These are phyloP conservation scores for Lasiodiplodia sp. DNA, from an alignment of 2,329 filamentous ascomycete species.

Conservation along the genomic window DNA sequence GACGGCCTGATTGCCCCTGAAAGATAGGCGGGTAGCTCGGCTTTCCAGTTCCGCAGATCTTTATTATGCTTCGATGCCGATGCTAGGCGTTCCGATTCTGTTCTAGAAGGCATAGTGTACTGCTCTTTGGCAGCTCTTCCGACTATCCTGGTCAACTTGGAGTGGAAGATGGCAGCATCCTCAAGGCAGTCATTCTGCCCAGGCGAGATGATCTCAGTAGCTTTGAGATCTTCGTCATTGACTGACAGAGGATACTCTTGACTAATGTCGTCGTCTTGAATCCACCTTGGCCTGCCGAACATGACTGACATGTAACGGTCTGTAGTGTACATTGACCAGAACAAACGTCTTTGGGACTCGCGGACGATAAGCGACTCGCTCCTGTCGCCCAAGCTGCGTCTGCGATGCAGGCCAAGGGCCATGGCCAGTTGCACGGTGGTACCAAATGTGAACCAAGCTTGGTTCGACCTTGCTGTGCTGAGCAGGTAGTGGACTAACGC, in stretches of 20 bases:
- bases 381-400: slow-evolving; percentile 1
- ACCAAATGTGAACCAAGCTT: slow-evolving; percentile 68
- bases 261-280: slow-evolving; percentile 70
- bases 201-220: slow-evolving; percentile 41
- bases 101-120: slow-evolving; percentile 37
- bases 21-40: slow-evolving; percentile 52
- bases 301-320: slow-evolving; percentile 71
- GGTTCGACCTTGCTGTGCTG: slow-evolving; percentile 65
- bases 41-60: slow-evolving; percentile 45
- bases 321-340: slow-evolving; percentile 69
- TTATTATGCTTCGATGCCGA: slow-evolving; percentile 49
- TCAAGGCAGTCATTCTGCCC: slow-evolving; percentile 57
- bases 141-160: slow-evolving; percentile 42
- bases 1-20: slow-evolving; percentile 52
- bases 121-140: slow-evolving; percentile 33
- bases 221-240: slow-evolving; percentile 65
- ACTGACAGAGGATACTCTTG: slow-evolving; percentile 64
- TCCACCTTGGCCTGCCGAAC: slow-evolving; percentile 66
- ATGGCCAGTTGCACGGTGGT: slow-evolving; percentile 62
- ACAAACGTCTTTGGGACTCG: slow-evolving; percentile 65
- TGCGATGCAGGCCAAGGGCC: slow-evolving; percentile 44
- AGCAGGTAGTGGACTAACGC: slow-evolving; percentile 67
- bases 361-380: slow-evolving; percentile 42
- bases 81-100: slow-evolving; percentile 44
- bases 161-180: slow-evolving; percentile 58